These are phyloP conservation scores for Vitellaria paradoxa DNA, from an alignment of 179 eudicot genomes.

Conservation along the genomic window DNA sequence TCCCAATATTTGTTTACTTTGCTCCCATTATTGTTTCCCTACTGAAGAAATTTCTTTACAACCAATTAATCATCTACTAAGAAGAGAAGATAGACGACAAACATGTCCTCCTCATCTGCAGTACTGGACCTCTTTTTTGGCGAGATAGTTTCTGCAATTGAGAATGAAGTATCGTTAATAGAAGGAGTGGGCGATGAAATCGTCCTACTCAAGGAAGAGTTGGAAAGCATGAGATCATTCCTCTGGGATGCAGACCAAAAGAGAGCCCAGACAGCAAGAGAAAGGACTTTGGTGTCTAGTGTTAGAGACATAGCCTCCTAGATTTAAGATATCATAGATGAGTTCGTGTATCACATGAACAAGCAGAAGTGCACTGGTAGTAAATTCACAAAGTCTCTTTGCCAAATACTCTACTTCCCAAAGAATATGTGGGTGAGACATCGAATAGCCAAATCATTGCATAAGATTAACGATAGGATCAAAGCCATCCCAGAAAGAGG, in stretches of 20 bases:
- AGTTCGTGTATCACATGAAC: constrained; percentile 7
- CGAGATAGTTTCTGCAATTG: background rate
- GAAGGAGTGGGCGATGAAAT: constrained; percentile 2
- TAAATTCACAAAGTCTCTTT: background rate
- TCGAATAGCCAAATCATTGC: background rate
- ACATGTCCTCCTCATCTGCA: background rate
- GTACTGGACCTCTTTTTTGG: background rate
- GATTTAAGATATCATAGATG: constrained; percentile 13
- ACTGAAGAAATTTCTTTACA: no score
- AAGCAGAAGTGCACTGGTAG: no score
- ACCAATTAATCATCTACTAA: no score
- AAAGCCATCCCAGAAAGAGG: background rate
- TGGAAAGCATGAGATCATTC: constrained; percentile 8
- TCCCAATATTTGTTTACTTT: no score
- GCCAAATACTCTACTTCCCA: background rate
- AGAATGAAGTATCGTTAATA: background rate
- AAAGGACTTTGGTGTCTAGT: background rate
- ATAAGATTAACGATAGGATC: background rate
- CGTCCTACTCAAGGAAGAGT: background rate
- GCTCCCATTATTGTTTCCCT: no score
- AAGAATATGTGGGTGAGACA: constrained; percentile 4
- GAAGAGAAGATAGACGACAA: background rate
- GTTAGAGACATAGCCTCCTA: background rate
- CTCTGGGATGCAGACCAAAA: background rate
- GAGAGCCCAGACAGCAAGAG: background rate